Base-by-base conservation (phyloP, 306 rosid species). In the Crataegus laevigata region DNA sequence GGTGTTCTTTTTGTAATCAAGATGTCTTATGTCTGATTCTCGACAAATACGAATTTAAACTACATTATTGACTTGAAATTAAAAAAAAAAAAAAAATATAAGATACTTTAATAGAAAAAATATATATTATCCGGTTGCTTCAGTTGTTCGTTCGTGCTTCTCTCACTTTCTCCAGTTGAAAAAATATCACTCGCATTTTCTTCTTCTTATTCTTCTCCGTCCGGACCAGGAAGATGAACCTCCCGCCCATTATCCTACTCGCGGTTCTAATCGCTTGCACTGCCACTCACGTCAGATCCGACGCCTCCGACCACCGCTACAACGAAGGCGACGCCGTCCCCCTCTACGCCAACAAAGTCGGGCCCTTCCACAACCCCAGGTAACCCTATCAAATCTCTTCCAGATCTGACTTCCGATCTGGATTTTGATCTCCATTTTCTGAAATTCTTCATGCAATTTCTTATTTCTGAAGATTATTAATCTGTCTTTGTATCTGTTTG, bases 361-460 rank as follows among this genome's bases (percentile, higher is more conserved):
- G 96, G 30, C 96, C 96, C 50, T 90, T 90, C 79, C 96, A 90
- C 87, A 90, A 90, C 72, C 96, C 96, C 78, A 90, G 96, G 96
- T 88, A 66, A 18, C 60, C 68, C 3, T 28, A 12, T 69, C 71
- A n/a, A 42, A 24, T 29, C n/a, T 30, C 38, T 34, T 66, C 62
- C 15, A 25, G 77, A 83, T 83, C 86, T 75, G 78, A 19, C 36
- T 30, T 77, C 38, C 59, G 81, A 76, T 80, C 86, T 71, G 77
- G 15, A 30, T 52, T 72, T 66, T 30, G 71, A 58, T 58, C 72
- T 70, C 40, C 70, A 15, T 62, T 74, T 69, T 34, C 54, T 8
- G 11, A 9, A 1, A 22, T 24, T 72, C 50, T 32, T 36, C 26
- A 30, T 51, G 42, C 28, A 51, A 18, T 51, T 71, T 8, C 76